Evolutionary conservation across 192 early-diverging fungal species (phyloP).

Genomic region (Coemansia sp.): DNA sequence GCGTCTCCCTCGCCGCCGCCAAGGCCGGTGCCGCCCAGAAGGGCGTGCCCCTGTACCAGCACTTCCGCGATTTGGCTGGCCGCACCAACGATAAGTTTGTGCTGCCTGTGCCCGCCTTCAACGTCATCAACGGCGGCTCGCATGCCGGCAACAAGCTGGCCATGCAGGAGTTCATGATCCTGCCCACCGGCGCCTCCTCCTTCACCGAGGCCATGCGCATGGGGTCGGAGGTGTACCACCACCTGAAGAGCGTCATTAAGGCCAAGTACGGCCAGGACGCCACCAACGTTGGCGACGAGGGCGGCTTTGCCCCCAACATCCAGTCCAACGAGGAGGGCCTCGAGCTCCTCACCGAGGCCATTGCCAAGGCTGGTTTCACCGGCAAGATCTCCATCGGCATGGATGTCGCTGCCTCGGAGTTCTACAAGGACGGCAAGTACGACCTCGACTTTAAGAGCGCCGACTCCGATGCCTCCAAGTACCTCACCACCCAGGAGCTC

Average conservation of each 20-base stretch:
- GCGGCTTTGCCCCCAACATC: constrained; percentile 99
- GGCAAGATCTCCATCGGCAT: constrained; percentile 97
- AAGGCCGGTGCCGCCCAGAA: constrained; percentile 96
- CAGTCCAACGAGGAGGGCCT: constrained; percentile 96
- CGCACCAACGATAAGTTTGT: constrained; percentile 79
- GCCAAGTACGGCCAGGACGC: constrained; percentile 98
- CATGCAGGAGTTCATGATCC: constrained; percentile 99
- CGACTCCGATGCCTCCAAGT: constrained; percentile 73
- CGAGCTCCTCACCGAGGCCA: constrained; percentile 85
- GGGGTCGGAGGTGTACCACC: constrained; percentile 96
- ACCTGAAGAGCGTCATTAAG: constrained; percentile 97
- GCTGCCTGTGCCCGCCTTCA: constrained; percentile 95
- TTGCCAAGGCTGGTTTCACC: constrained; percentile 93
- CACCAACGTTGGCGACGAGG: constrained; percentile 99
- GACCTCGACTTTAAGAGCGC: constrained; percentile 98
- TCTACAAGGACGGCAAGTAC: constrained; percentile 97
- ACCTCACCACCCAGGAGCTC: constrained; percentile 75
- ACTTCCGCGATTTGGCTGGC: constrained; percentile 88
- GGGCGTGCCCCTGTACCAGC: constrained; percentile 91
- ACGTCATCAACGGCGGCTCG: constrained; percentile 99
- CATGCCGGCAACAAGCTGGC: constrained; percentile 99
- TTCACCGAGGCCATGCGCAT: constrained; percentile 98
- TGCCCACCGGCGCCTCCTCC: constrained; percentile 89
- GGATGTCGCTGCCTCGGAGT: constrained; percentile 98
- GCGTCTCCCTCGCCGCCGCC: constrained; percentile 94